Conservation (phyloP, 768 basidiomycete genomes). For the Tricholoma saponaceum region DNA sequence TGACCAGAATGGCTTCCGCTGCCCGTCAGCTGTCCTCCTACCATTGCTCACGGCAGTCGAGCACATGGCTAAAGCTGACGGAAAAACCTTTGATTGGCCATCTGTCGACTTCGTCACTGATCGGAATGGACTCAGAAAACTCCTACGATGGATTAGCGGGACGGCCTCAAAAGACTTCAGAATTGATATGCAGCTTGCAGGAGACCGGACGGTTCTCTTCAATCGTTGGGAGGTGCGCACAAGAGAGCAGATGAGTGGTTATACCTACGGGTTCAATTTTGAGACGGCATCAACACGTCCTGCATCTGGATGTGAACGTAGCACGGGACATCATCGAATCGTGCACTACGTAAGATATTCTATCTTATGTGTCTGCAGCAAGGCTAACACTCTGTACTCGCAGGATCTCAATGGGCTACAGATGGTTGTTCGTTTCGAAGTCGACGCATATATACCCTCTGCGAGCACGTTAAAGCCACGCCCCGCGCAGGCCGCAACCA, state of each 20-base stretch:
- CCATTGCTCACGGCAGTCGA: constrained; percentile 63
- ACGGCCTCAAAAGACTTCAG: constrained; percentile 47
- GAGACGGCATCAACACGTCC: constrained; percentile 50
- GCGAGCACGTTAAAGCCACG: constrained; percentile 13
- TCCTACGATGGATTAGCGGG: constrained; percentile 52
- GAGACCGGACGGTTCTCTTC: constrained; percentile 54
- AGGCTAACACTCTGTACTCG: not conserved
- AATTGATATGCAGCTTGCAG: constrained; percentile 65
- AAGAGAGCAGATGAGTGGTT: constrained; percentile 31
- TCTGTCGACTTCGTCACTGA: constrained; percentile 53
- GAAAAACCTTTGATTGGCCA: constrained; percentile 35
- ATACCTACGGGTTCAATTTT: constrained; percentile 57
- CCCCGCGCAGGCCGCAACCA: constrained; percentile 1
- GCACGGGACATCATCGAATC: constrained; percentile 59
- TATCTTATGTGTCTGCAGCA: not conserved
- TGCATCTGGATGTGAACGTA: constrained; percentile 44
- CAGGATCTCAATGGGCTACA: constrained; percentile 58
- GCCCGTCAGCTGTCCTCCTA: constrained; percentile 33
- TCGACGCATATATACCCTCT: constrained; percentile 41
- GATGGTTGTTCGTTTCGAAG: constrained; percentile 55
- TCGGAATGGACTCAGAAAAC: constrained; percentile 61
- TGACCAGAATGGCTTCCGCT: constrained; percentile 57
- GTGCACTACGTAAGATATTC: constrained; percentile 50
- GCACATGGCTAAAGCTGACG: constrained; percentile 28
- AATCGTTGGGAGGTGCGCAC: constrained; percentile 50